Evolutionary conservation across 768 basidiomycete species (phyloP).

Genomic region (Piloderma croceum): DNA sequence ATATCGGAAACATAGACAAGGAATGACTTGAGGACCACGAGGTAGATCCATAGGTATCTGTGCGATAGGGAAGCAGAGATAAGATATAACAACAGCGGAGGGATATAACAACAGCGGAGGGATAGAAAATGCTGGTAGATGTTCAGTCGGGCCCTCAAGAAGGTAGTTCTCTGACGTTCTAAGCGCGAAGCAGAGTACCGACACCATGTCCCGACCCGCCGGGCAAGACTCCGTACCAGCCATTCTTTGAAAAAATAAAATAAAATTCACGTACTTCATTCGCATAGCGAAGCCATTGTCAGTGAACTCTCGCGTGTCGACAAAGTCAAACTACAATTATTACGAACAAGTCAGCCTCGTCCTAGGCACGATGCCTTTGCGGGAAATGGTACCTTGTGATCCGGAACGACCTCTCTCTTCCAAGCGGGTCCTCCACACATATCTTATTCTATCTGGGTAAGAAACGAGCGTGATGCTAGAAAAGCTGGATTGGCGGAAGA

Average conservation of each 20-base stretch:
- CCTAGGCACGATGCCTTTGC: not conserved
- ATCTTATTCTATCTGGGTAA: constrained; percentile 1
- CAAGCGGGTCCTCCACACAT: constrained; percentile 64
- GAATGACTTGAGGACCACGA: constrained; percentile 91
- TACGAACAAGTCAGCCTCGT: constrained; percentile 19
- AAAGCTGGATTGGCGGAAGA: constrained; percentile 3
- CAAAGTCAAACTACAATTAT: constrained; percentile 80
- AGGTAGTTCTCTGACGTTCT: no score
- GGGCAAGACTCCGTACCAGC: no score
- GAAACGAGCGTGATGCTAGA: not conserved
- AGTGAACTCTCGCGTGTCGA: constrained; percentile 89
- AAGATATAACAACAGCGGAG: no score
- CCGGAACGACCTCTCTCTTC: constrained; percentile 96
- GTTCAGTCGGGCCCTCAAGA: no score
- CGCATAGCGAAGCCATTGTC: constrained; percentile 85
- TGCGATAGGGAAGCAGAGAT: no score
- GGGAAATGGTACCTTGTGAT: constrained; percentile 74
- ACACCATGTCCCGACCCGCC: no score
- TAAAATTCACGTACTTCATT: constrained; percentile 54
- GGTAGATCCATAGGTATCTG: constrained; percentile 91
- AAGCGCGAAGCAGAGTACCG: constrained; percentile 7
- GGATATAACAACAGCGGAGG: no score
- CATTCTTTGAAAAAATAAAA: no score
- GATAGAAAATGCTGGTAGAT: no score
- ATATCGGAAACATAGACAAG: constrained; percentile 97